Conservation (phyloP, 2,329 filamentous ascomycete species). For the Botryotinia calthae region DNA sequence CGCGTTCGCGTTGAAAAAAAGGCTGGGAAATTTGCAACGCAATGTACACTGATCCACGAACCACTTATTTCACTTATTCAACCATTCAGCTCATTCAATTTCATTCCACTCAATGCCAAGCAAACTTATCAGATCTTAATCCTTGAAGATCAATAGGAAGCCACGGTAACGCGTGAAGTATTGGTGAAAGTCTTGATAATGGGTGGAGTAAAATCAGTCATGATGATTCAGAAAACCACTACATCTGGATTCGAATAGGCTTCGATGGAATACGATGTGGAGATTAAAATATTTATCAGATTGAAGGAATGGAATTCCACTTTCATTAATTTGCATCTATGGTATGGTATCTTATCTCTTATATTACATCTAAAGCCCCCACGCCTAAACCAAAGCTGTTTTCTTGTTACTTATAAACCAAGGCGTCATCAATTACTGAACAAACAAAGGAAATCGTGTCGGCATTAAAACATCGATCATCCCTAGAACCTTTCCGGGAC, state of each 20-base stretch:
- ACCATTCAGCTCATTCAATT: constrained; percentile 2
- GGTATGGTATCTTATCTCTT: constrained; percentile 15
- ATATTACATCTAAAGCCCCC: not conserved
- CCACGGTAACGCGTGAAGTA: constrained; percentile 2
- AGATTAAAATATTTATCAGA: not conserved
- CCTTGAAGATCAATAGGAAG: constrained; percentile 20
- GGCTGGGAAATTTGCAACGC: constrained; percentile 17
- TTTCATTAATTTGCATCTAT: constrained; percentile 15
- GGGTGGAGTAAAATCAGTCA: constrained; percentile 18
- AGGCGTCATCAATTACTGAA: constrained; percentile 12
- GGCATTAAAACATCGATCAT: not conserved
- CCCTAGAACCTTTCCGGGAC: not conserved
- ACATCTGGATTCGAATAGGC: not conserved
- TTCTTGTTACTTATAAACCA: constrained; percentile 10
- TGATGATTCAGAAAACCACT: constrained; percentile 7
- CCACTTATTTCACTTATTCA: not conserved
- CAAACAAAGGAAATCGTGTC: constrained; percentile 16
- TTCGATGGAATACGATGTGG: not conserved
- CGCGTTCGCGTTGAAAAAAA: constrained; percentile 19
- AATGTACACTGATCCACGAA: constrained; percentile 4
- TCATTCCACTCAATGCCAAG: not conserved
- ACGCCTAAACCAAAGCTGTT: not conserved
- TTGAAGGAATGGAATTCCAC: not conserved
- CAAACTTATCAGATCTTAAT: constrained; percentile 34
- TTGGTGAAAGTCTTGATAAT: constrained; percentile 12